Percentiles rank a stretch among this genome's conserved stretches.
Evolutionary conservation across 352 stramenopile species (phyloP).

Genomic region (Phytopythium oedochilum): DNA sequence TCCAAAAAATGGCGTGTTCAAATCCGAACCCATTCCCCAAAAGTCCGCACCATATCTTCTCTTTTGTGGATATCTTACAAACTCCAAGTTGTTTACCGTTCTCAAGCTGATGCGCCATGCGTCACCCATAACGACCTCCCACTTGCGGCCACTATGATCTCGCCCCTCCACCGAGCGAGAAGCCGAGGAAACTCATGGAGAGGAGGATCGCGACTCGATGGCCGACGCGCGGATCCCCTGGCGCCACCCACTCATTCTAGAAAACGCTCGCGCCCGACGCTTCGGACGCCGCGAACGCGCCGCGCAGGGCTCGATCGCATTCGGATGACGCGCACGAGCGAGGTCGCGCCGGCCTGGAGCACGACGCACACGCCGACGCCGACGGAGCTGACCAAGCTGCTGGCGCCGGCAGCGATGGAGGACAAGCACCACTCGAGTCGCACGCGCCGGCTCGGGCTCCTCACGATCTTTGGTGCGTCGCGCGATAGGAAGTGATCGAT

Average conservation of each 20-base stretch:
- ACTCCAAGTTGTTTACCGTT: neutral
- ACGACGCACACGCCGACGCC: neutral
- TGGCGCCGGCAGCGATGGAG: neutral
- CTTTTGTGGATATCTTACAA: constrained; percentile 1
- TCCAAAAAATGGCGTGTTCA: constrained; percentile 1
- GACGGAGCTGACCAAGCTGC: constrained; percentile 5
- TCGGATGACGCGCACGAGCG: constrained; percentile 2
- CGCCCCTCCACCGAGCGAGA: neutral
- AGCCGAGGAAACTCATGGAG: neutral
- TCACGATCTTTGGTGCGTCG: constrained; percentile 5
- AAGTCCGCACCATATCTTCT: constrained; percentile 1
- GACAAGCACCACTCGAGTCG: neutral
- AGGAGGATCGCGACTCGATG: neutral
- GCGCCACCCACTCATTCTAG: neutral
- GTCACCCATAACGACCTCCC: neutral
- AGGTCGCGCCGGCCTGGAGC: constrained; percentile 5
- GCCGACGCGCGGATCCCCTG: neutral
- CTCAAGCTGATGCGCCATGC: neutral
- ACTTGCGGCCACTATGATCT: neutral
- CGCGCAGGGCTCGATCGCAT: too few species aligned
- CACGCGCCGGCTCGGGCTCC: neutral
- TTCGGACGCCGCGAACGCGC: neutral
- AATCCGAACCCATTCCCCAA: neutral
- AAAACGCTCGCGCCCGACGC: neutral
- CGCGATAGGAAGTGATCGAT: neutral